Conservation (phyloP, 202 grass and related monocot genomes). For the Zoysia matrella region DNA sequence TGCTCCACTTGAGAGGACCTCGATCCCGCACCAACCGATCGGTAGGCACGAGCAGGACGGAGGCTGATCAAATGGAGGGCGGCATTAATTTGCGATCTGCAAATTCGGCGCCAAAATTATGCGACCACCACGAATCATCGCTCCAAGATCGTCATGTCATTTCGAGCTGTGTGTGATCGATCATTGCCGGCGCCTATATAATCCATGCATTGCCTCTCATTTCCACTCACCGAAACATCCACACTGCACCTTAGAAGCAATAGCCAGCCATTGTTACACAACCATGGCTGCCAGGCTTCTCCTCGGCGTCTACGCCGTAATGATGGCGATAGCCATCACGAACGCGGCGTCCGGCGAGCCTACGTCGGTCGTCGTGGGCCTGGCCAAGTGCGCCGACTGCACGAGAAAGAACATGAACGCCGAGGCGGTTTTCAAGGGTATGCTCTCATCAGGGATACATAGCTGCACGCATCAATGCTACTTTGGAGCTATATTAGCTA, state of each 20-base stretch:
- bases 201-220: background rate
- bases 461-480: too few species aligned
- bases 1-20: too few species aligned
- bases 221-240: slow-evolving; percentile 3
- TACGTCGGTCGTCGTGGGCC: slow-evolving; percentile 34
- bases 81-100: slow-evolving; percentile 37
- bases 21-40: slow-evolving; percentile 2
- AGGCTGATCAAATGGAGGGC: slow-evolving; percentile 5
- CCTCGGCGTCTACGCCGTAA: slow-evolving; percentile 9
- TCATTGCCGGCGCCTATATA: slow-evolving; percentile 31
- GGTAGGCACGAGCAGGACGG: background rate
- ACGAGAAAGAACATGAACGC: slow-evolving; percentile 37
- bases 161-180: background rate
- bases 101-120: background rate
- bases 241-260: background rate
- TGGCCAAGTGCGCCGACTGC: slow-evolving; percentile 41
- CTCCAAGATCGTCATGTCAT: background rate
- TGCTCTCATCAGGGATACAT: background rate
- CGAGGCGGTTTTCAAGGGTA: slow-evolving; percentile 48
- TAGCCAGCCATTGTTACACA: background rate
- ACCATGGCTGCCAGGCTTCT: slow-evolving; percentile 10
- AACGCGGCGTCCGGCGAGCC: background rate
- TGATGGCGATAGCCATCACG: background rate
- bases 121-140: background rate
- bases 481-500: too few species aligned